Base-by-base conservation (phyloP, 139 green algal genomes). In the Tetradesmus lagerheimii region DNA sequence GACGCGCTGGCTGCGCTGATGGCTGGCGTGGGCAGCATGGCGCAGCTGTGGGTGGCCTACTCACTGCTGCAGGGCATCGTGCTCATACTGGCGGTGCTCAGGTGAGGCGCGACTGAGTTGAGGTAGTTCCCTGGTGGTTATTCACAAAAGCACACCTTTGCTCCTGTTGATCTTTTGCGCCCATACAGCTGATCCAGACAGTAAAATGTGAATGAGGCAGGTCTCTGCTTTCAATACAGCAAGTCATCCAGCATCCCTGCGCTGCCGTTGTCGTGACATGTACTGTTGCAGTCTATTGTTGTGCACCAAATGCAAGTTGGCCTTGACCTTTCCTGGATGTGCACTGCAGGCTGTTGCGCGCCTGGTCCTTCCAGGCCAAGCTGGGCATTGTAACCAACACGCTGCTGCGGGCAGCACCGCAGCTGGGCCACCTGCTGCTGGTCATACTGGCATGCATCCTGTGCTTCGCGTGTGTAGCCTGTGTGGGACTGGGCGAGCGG, bases 301-400 rank as follows among this genome's bases (percentile, higher is more conserved):
- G 27, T 37, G 9, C 29, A 14, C 9, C 35, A 14, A 6, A 27
- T 37, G 23, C 15, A 43, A 80, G 8, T 37, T 50, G n/a, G n/a
- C n/a, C 38, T 80, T 45, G 14, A 80, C 38, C n/a, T 38, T 80
- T 80, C 14, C 16, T 27, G 9, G 0, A 43, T 43, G 27, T 34
- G 27, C 1, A 27, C 74, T 80, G 74, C 89, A 92, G 92, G 86
- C 81, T 94, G 39, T 2, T 94, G 4, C 38, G 77, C 31, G 31
- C 53, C 20, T 85, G 89, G 76, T 25, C 53, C 39, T 94, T 94
- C 92, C 92, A 94, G 75, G 35, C 81, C 27, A 75, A 85, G 12
- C 85, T 94, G 62, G 92, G 92, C 47, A 86, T 94, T 77, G 89
- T 94, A 57, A 50, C 71, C 34, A 83, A 75, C 37, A 92, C 90